Percentiles rank a stretch among this genome's conserved stretches.
phyloP scores from a whole-genome alignment of 345 rosid genomes.

The Litchi chinensis region DNA sequence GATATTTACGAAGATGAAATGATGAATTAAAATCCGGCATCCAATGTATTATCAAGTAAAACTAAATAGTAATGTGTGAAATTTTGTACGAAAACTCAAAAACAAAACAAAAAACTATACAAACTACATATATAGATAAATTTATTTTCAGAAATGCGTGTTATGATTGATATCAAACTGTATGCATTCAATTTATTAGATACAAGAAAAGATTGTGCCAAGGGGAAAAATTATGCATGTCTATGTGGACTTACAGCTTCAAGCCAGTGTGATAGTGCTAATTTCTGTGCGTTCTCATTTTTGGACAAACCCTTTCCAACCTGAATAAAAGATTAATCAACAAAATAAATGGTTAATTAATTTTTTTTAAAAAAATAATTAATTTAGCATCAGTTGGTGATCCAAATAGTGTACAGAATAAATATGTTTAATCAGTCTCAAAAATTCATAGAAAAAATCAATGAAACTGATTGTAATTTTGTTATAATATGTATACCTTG shows the following conservation, averaged over 20 bases:
- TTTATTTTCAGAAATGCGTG: too few relatives aligned
- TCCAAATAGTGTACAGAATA: neutral
- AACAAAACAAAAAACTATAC: too few relatives aligned
- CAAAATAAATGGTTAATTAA: neutral
- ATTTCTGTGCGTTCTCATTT: constrained; percentile 48
- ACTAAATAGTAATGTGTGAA: too few relatives aligned
- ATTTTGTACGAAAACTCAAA: too few relatives aligned
- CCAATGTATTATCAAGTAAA: too few relatives aligned
- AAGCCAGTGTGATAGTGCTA: constrained; percentile 56
- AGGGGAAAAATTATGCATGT: neutral
- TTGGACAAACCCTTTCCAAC: constrained; percentile 54
- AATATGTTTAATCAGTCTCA: neutral
- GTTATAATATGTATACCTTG: constrained; percentile 27
- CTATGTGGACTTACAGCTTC: constrained; percentile 47
- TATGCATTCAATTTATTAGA: too few relatives aligned
- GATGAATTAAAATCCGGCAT: neutral
- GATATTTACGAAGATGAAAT: neutral
- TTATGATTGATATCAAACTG: too few relatives aligned
- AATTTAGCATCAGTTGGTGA: neutral
- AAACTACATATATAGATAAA: too few relatives aligned
- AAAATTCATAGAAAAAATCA: too few relatives aligned
- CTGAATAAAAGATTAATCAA: constrained; percentile 20
- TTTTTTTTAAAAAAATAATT: too few relatives aligned
- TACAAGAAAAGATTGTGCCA: too few relatives aligned
- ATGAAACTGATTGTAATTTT: too few relatives aligned